Conservation (phyloP, 306 rosid genomes). For the Lablab purpureus region DNA sequence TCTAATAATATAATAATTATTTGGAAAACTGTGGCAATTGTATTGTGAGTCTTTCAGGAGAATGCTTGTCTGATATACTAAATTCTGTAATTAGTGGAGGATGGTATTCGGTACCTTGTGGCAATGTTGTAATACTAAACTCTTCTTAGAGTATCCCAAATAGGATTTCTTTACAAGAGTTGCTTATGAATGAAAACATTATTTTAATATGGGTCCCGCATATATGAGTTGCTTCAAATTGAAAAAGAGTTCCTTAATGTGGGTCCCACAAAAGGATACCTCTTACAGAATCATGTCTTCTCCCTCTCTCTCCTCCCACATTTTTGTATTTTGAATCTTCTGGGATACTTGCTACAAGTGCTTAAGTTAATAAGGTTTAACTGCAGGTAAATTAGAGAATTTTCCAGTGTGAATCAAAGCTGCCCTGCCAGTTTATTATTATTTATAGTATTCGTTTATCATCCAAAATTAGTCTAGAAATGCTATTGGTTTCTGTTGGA, state of each 20-base stretch:
- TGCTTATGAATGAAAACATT: no score
- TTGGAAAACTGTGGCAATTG: not conserved
- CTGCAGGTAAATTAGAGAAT: not conserved
- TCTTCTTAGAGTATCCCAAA: no score
- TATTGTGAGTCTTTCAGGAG: conserved; percentile 8
- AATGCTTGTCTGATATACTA: not conserved
- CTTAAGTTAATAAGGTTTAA: not conserved
- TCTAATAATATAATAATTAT: not conserved
- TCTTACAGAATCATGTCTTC: conserved; percentile 5
- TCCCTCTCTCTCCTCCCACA: not conserved
- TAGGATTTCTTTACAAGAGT: no score
- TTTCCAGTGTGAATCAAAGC: not conserved
- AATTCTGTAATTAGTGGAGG: not conserved
- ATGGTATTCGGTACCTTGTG: not conserved
- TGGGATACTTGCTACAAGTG: conserved; percentile 8
- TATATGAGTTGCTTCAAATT: no score
- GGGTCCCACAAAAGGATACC: not conserved
- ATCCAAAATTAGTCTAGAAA: not conserved
- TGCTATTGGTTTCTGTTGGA: not conserved
- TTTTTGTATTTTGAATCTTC: not conserved
- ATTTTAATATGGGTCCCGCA: no score
- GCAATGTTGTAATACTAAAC: no score
- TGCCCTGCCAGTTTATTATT: not conserved
- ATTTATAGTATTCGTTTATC: not conserved
- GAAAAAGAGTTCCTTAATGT: no score